Conservation (phyloP, 2,329 filamentous ascomycete genomes). For the Sporothrix mexicana region DNA sequence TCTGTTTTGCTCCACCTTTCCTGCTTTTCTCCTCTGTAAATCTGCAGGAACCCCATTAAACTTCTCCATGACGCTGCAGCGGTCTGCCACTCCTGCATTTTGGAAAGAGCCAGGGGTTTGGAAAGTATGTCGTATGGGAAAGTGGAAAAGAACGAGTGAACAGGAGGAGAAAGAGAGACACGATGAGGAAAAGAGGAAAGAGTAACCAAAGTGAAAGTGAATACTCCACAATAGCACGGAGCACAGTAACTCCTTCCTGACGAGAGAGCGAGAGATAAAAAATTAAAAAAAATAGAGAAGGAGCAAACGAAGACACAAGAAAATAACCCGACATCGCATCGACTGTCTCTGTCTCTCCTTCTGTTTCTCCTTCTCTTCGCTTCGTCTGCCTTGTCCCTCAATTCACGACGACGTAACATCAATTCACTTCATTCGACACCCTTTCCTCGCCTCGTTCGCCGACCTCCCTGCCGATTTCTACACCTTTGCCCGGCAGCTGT, state of each 20-base stretch:
- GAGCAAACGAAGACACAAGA: neutral
- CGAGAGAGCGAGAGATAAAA: neutral
- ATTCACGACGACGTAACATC: neutral
- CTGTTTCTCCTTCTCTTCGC: constrained; percentile 9
- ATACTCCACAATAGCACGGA: neutral
- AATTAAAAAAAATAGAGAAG: neutral
- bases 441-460: neutral
- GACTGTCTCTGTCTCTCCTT: neutral
- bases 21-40: neutral
- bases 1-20: neutral
- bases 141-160: neutral
- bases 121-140: neutral
- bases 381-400: constrained; percentile 12
- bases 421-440: neutral
- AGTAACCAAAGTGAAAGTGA: neutral
- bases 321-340: constrained; percentile 17
- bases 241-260: neutral
- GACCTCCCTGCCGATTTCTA: neutral
- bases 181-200: constrained; percentile 3
- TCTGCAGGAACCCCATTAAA: constrained; percentile 18
- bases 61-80: neutral
- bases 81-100: constrained; percentile 17
- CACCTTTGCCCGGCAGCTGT: constrained; percentile 10
- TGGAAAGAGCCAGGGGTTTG: constrained; percentile 25
- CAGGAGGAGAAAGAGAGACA: neutral